These are phyloP conservation scores for Umbelopsis vinacea DNA, from an alignment of 192 early-diverging fungal species.

Conservation along the genomic window DNA sequence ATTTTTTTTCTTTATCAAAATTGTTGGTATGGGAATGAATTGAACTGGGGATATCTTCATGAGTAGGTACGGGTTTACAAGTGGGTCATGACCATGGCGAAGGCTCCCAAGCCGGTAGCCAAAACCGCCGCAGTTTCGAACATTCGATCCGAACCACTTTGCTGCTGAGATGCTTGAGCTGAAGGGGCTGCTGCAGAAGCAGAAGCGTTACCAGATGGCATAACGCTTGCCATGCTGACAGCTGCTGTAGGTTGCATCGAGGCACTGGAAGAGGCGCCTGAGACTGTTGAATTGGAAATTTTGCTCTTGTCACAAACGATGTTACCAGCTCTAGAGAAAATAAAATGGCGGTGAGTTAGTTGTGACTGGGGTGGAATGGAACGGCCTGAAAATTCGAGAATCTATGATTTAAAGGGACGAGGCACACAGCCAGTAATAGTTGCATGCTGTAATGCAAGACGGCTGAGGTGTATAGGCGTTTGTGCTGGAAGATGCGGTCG, in stretches of 20 bases:
- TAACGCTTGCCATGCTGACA: background rate
- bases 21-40: too few species aligned
- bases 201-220: background rate
- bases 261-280: background rate
- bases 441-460: too few species aligned
- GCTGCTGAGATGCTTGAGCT: background rate
- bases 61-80: background rate
- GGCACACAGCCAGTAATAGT: too few species aligned
- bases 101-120: background rate
- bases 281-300: background rate
- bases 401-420: too few species aligned
- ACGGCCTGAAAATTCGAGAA: too few species aligned
- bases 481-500: background rate
- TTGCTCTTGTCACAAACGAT: conserved; percentile 11
- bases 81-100: background rate
- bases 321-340: background rate
- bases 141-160: background rate
- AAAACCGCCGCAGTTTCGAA: background rate
- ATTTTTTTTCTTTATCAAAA: too few species aligned
- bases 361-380: too few species aligned
- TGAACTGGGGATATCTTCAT: background rate
- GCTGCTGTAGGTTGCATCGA: background rate
- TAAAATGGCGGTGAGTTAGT: background rate
- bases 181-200: background rate
- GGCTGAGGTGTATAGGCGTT: too few species aligned